These are phyloP conservation scores for Hypoxylon subgilvum DNA, from an alignment of 495 filamentous ascomycete genomes.

Conservation along the genomic window DNA sequence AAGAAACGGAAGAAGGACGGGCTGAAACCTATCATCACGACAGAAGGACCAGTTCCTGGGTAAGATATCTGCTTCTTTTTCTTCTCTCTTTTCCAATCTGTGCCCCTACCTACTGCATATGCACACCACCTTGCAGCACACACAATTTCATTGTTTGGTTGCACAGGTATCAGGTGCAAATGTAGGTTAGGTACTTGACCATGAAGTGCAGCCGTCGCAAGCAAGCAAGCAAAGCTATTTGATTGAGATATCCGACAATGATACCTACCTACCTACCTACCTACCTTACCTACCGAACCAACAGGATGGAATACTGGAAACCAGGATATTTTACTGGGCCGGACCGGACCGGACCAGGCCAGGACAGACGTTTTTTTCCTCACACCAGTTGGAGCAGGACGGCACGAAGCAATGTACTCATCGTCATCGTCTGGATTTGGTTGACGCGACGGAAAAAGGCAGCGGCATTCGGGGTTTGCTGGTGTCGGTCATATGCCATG, in stretches of 20 bases:
- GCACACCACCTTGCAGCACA: slow-evolving; percentile 48
- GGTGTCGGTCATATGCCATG: slow-evolving; percentile 7
- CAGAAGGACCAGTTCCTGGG: slow-evolving; percentile 62
- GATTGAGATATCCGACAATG: no score
- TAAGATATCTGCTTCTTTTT: slow-evolving; percentile 37
- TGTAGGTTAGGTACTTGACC: slow-evolving; percentile 24
- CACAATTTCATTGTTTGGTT: slow-evolving; percentile 50
- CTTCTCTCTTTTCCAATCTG: slow-evolving; percentile 28
- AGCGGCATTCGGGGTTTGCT: neutral
- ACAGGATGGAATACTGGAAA: neutral
- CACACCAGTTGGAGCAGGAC: no score
- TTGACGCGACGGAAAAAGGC: neutral
- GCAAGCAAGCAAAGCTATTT: slow-evolving; percentile 23
- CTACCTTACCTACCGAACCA: no score
- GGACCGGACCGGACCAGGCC: neutral
- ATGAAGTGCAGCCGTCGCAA: slow-evolving; percentile 20
- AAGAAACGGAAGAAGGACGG: slow-evolving; percentile 92
- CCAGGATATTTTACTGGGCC: neutral
- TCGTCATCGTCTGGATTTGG: neutral
- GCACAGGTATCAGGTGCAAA: slow-evolving; percentile 14
- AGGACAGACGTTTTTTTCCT: no score
- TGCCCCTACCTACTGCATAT: slow-evolving; percentile 36
- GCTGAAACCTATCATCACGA: slow-evolving; percentile 89
- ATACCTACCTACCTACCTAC: no score
- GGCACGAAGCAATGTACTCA: no score